Evolutionary conservation across 805 yeast species (phyloP), one percentile per base, ranked within the genome.

Genomic region (Yueomyces sp.): DNA sequence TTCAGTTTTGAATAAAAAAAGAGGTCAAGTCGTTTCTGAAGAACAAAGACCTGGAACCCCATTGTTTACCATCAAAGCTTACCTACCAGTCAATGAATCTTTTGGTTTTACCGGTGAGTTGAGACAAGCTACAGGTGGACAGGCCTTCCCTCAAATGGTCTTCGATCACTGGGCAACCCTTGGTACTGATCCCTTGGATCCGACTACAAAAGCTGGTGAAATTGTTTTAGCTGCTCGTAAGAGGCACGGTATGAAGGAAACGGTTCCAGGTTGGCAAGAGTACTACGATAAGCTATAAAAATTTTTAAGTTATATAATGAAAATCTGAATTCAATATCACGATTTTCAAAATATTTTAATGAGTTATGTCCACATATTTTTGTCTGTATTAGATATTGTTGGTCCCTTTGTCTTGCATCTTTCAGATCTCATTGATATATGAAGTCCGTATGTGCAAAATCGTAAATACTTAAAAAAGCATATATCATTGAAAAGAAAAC

Each of bases 21-120:
- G 98, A 85, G 98, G 98, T 76, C 96, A 90, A 78, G 97, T 90
- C 65, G 69, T 90, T 68, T 86, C 96, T 67, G 97, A 90, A 78
- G 96, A 88, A 77, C 98, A 90, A 79, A 88, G 96, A 77, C 97
- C 97, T 73, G 98, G 98, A 83, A 90, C 98, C 62, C 97, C 98
- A 74, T 80, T 92, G 78, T 92, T 92, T 81, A 87, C 95, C 64
- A 94, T 90, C 73, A 92, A 90, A 86, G 98, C 98, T 64, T 85
- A 87, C 95, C 80, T 90, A 76, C 98, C 98, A 70, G 96, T 90
- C 62, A 92, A 90, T 77, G 98, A 92, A 80, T 90, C 98, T 48
- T 90, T 92, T 83, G 98, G 98, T 84, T 90, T 90, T 95, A 83
- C 95, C 64, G 92, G 94, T 78, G 95, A 88, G 67, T 83, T 90